Conservation (phyloP, 139 green algal species). For the Picochlorum costavermella region DNA sequence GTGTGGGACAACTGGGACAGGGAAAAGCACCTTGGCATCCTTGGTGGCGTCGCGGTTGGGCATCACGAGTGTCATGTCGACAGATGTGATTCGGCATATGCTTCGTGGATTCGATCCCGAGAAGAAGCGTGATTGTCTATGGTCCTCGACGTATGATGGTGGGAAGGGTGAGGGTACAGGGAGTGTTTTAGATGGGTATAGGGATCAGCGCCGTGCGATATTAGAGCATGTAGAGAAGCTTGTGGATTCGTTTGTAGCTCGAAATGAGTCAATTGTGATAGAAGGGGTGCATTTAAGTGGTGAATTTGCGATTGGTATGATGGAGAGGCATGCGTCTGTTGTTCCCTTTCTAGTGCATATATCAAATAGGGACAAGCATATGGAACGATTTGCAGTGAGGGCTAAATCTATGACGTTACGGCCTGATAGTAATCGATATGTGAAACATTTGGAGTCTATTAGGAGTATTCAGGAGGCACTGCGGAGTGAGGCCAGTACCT, state of each 20-base stretch:
- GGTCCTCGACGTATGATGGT: constrained; percentile 83
- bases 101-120: constrained; percentile 39
- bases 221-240: constrained; percentile 29
- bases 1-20: constrained; percentile 55
- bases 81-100: constrained; percentile 83
- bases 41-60: constrained; percentile 78
- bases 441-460: constrained; percentile 77
- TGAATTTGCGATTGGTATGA: constrained; percentile 55
- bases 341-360: constrained; percentile 93
- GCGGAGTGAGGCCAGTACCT: constrained; percentile 52
- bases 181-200: constrained; percentile 51
- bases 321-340: constrained; percentile 54
- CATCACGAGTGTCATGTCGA: constrained; percentile 84
- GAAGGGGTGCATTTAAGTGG: constrained; percentile 50
- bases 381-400: constrained; percentile 86
- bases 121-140: constrained; percentile 70
- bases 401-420: constrained; percentile 93
- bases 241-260: constrained; percentile 45
- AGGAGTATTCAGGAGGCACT: constrained; percentile 79
- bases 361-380: constrained; percentile 76
- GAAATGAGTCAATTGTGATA: constrained; percentile 56
- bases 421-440: constrained; percentile 69
- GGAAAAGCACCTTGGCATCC: constrained; percentile 90
- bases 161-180: constrained; percentile 19
- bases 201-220: constrained; percentile 4